Evolutionary conservation across 208 protist genomes (phyloP).

Genomic region (Blechomonas ayalai): DNA sequence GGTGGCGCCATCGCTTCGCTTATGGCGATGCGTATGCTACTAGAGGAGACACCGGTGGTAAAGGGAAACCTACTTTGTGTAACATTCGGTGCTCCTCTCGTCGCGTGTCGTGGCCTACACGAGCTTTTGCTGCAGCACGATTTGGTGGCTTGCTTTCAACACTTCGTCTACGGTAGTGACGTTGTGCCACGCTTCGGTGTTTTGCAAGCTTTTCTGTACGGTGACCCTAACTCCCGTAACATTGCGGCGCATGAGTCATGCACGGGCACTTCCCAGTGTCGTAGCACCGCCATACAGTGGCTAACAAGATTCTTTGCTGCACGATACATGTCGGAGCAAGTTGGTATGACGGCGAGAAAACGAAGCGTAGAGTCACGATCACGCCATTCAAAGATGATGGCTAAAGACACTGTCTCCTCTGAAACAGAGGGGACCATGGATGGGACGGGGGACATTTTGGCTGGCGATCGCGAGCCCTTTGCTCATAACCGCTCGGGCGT

Average conservation of each 20-base stretch:
- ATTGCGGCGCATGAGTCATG: conserved; percentile 5
- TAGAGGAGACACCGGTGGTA: conserved; percentile 19
- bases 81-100: conserved; percentile 35
- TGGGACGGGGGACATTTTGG: conserved; percentile 22
- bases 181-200: conserved; percentile 28
- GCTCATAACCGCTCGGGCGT: conserved; percentile 13
- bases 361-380: neutral
- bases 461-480: conserved; percentile 24
- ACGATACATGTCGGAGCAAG: neutral
- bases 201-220: conserved; percentile 14
- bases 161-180: conserved; percentile 39
- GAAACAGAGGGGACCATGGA: neutral
- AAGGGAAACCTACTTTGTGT: conserved; percentile 30
- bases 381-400: neutral
- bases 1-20: conserved; percentile 24
- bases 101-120: conserved; percentile 12
- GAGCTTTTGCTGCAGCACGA: conserved; percentile 8
- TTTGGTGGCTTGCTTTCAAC: conserved; percentile 17
- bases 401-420: neutral
- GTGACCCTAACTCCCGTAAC: neutral
- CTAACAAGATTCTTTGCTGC: neutral
- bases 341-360: neutral
- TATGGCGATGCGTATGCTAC: conserved; percentile 14
- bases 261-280: conserved; percentile 4
- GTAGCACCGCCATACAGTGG: conserved; percentile 2